Evolutionary conservation across 2,329 filamentous ascomycete genomes (phyloP).

Genomic region (Beauveria bassiana): DNA sequence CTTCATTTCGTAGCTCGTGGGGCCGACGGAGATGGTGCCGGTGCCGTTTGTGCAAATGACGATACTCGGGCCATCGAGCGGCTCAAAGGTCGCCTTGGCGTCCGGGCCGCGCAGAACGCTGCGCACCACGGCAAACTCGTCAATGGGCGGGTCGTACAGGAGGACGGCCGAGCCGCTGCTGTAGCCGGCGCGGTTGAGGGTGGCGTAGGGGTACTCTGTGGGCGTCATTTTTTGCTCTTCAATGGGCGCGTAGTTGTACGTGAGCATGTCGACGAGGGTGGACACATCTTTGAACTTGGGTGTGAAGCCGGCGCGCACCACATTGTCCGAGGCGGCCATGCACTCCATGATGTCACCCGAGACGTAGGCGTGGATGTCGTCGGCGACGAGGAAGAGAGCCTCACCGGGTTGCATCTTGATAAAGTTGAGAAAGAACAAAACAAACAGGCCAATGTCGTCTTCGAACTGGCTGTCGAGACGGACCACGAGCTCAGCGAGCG

Average conservation of each 20-base stretch:
- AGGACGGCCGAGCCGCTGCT: slow-evolving; percentile 62
- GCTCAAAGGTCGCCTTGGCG: slow-evolving; percentile 81
- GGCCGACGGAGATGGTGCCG: slow-evolving; percentile 78
- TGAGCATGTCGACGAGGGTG: slow-evolving; percentile 84
- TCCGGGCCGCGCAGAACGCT: slow-evolving; percentile 63
- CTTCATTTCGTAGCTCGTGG: slow-evolving; percentile 67
- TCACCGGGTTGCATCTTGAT: slow-evolving; percentile 82
- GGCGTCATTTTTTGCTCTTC: slow-evolving; percentile 90
- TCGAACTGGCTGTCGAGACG: slow-evolving; percentile 81
- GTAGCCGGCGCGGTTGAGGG: slow-evolving; percentile 75
- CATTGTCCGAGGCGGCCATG: slow-evolving; percentile 98
- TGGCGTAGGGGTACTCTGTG: slow-evolving; percentile 75
- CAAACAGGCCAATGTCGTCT: slow-evolving; percentile 84
- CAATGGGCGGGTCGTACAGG: slow-evolving; percentile 92
- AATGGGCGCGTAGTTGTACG: slow-evolving; percentile 92
- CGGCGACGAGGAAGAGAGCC: slow-evolving; percentile 90
- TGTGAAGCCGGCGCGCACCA: slow-evolving; percentile 93
- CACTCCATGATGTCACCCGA: slow-evolving; percentile 96
- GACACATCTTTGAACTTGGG: slow-evolving; percentile 97
- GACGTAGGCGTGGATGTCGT: slow-evolving; percentile 95
- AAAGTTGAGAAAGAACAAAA: slow-evolving; percentile 95
- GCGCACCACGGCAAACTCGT: slow-evolving; percentile 88
- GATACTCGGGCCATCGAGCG: slow-evolving; percentile 82
- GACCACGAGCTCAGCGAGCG: slow-evolving; percentile 67
- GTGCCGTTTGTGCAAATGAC: slow-evolving; percentile 80